Evolutionary conservation across 2,329 filamentous ascomycete species (phyloP).

Genomic region (Talaromyces atroroseus): DNA sequence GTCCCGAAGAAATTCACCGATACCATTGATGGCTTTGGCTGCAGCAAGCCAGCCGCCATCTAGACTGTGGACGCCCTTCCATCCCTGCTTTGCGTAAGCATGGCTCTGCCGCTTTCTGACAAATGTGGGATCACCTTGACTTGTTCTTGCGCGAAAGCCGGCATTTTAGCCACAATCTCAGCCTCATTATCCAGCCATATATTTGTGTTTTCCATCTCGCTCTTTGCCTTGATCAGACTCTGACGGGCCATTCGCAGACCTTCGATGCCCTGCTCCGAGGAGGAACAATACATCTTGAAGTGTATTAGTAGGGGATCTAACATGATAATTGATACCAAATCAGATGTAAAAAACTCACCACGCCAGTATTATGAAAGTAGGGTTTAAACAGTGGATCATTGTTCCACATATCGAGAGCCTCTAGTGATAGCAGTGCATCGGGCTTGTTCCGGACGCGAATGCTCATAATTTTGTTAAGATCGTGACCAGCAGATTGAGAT

Average conservation of each 20-base stretch:
- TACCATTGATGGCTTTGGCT: not conserved
- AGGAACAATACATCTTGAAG: slow-evolving; percentile 27
- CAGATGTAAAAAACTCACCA: too few species aligned
- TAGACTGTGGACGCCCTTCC: slow-evolving; percentile 42
- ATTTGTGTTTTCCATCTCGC: slow-evolving; percentile 34
- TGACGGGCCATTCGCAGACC: slow-evolving; percentile 33
- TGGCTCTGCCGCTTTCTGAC: too few species aligned
- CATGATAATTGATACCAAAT: too few species aligned
- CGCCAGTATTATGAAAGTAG: slow-evolving; percentile 54
- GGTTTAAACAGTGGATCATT: slow-evolving; percentile 44
- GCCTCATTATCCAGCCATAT: slow-evolving; percentile 43
- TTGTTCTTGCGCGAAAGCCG: slow-evolving; percentile 35
- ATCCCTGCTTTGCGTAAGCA: too few species aligned
- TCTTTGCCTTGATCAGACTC: slow-evolving; percentile 27
- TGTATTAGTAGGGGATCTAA: slow-evolving; percentile 2
- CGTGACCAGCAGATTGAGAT: slow-evolving; percentile 58
- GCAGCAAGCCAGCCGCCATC: slow-evolving; percentile 20
- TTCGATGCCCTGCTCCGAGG: slow-evolving; percentile 28
- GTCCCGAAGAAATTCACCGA: slow-evolving; percentile 42
- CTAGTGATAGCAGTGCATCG: slow-evolving; percentile 62
- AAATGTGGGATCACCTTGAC: slow-evolving; percentile 35
- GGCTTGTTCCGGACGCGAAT: slow-evolving; percentile 61
- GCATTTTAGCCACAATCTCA: slow-evolving; percentile 39
- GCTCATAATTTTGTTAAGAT: slow-evolving; percentile 68
- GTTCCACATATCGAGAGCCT: slow-evolving; percentile 58